Evolutionary conservation across 768 basidiomycete species (phyloP).

Genomic region (Leccinum olivaceopallidum): DNA sequence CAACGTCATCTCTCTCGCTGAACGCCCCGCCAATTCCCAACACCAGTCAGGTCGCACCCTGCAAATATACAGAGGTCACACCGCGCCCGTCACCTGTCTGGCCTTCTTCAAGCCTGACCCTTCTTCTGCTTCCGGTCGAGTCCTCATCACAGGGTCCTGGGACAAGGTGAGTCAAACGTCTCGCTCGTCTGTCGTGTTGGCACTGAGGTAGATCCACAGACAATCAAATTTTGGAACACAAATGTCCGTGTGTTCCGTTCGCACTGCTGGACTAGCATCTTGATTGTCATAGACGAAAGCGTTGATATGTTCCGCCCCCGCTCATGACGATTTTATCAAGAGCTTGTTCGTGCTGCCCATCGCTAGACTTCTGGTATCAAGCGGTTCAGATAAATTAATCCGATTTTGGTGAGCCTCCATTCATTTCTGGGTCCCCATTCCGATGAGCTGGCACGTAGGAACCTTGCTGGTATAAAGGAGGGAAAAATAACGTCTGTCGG

Average conservation of each 20-base stretch:
- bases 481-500: slow-evolving; percentile 52
- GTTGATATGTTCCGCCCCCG: slow-evolving; percentile 68
- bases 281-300: slow-evolving; percentile 56
- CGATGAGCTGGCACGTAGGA: slow-evolving; percentile 46
- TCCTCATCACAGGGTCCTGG: slow-evolving; percentile 92
- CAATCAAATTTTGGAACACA: slow-evolving; percentile 85
- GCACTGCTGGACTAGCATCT: background rate
- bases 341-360: slow-evolving; percentile 69
- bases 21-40: slow-evolving; percentile 10
- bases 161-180: slow-evolving; percentile 58
- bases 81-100: slow-evolving; percentile 84
- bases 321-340: slow-evolving; percentile 93
- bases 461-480: slow-evolving; percentile 49
- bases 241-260: slow-evolving; percentile 44
- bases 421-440: background rate
- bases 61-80: slow-evolving; percentile 79
- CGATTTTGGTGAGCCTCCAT: slow-evolving; percentile 71
- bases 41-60: slow-evolving; percentile 77
- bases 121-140: slow-evolving; percentile 41
- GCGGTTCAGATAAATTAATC: slow-evolving; percentile 86
- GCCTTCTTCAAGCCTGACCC: slow-evolving; percentile 55
- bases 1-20: slow-evolving; percentile 6
- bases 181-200: background rate
- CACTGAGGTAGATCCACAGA: slow-evolving; percentile 44
- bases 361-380: slow-evolving; percentile 71